Base-by-base conservation (phyloP, 1,284 basidiomycete genomes). In the Wolfiporia cocos region DNA sequence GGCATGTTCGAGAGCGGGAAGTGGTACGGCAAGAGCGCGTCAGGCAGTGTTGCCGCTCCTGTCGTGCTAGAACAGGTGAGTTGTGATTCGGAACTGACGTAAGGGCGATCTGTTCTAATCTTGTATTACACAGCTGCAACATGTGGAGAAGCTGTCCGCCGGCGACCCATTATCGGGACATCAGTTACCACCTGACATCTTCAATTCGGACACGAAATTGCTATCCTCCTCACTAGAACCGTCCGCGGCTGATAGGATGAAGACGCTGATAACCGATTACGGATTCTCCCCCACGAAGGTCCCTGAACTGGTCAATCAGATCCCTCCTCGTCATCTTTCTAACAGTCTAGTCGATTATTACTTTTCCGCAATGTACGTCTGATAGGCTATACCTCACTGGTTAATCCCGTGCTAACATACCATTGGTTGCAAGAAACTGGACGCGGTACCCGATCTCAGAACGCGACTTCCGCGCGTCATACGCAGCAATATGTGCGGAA, bases 371-470 rank as follows among this genome's bases (percentile, higher is more conserved):
- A 76, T 90, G 86, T 87, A 53, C 56, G 82, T 67, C 19, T 24
- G 26, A 28, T 12, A 29, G 24, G 22, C n/a, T 18, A 31, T 23
- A 29, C 33, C 22, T 46, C 28, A 15, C 41, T 35, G 41, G 46
- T 38, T 15, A 39, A 15, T 22, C n/a, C n/a, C n/a, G n/a, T n/a
- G n/a, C n/a, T n/a, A n/a, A n/a, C n/a, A n/a, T n/a, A n/a, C n/a
- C n/a, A n/a, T n/a, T n/a, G n/a, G n/a, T n/a, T n/a, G n/a, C 9
- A 28, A 92, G 93, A 62, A 96, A 96, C 59, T 92, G 89, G 76
- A 92, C 92, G n/a, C 80, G 92, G 30, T 93, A 95, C 62, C 92
- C 92, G 22, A 78, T 96, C 23, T 91, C 90, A 35, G 92, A 95
- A 53, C 75, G 76, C 37, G 83, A 90, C 43, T 96, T 96, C 62